Evolutionary conservation across 169 alveolate species (phyloP).

Genomic region (Plasmodium berghei): DNA sequence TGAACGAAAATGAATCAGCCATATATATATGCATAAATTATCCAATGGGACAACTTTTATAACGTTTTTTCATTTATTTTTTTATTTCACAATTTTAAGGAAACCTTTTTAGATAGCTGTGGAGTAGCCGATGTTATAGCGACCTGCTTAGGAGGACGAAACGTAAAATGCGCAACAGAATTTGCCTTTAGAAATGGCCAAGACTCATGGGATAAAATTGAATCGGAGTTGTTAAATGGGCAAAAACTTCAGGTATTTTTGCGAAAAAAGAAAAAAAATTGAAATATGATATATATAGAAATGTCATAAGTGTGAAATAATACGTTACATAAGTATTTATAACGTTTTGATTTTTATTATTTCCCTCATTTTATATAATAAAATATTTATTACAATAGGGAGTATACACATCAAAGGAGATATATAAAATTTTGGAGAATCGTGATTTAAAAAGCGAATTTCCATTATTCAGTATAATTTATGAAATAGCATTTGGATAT

Average conservation of each 20-base stretch:
- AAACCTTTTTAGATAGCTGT: constrained; percentile 92
- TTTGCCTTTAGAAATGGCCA: constrained; percentile 88
- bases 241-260: constrained; percentile 90
- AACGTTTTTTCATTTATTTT: constrained; percentile 50
- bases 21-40: not conserved
- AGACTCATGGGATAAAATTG: constrained; percentile 91
- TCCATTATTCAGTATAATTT: constrained; percentile 51
- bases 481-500: constrained; percentile 54
- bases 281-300: not conserved
- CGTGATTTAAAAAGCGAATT: constrained; percentile 49
- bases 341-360: not conserved
- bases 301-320: not conserved
- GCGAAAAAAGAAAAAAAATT: not conserved
- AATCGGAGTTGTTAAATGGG: constrained; percentile 90
- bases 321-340: not conserved
- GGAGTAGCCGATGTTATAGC: constrained; percentile 95
- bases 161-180: constrained; percentile 93
- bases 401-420: constrained; percentile 44
- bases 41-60: not conserved
- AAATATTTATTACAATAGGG: constrained; percentile 24
- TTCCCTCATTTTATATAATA: not conserved
- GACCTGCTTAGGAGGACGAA: constrained; percentile 94
- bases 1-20: no score
- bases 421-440: constrained; percentile 39
- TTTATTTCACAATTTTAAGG: constrained; percentile 77